A percentile compares a stretch with the other conserved stretches of the same genome.
Conservation (phyloP, 75 land plant species). For the Ceratopteris richardii region DNA sequence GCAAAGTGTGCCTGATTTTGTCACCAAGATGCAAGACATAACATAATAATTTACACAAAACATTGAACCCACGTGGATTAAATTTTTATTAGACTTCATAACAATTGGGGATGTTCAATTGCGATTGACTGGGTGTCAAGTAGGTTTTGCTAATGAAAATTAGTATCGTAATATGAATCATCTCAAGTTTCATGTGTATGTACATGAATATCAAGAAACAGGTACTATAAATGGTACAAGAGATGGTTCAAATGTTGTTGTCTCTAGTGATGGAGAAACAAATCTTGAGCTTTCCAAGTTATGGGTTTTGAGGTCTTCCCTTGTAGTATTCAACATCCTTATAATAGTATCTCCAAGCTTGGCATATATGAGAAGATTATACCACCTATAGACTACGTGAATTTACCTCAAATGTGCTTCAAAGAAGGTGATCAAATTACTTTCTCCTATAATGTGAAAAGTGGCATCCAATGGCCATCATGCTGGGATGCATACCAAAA, state of each 20-base stretch:
- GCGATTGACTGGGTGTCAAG: constrained; percentile 36
- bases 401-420: constrained; percentile 5
- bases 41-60: no score
- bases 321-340: constrained; percentile 15
- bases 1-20: no score
- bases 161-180: constrained; percentile 27
- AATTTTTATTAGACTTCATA: no score
- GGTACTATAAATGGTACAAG: constrained; percentile 26
- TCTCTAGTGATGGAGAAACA: neutral
- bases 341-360: constrained; percentile 1
- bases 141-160: constrained; percentile 18
- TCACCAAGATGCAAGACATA: no score
- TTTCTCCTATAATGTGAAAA: constrained; percentile 17
- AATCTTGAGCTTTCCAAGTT: constrained; percentile 17
- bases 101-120: neutral
- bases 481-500: constrained; percentile 29
- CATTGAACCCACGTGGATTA: no score
- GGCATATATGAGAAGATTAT: constrained; percentile 7
- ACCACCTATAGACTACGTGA: constrained; percentile 1
- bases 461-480: constrained; percentile 23
- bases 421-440: constrained; percentile 4
- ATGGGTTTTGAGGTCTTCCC: constrained; percentile 41
- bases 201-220: constrained; percentile 28
- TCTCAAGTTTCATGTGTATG: constrained; percentile 32
- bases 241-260: constrained; percentile 25